Evolutionary conservation across 164 flowering plant species (phyloP).

Genomic region (Annona cherimola): DNA sequence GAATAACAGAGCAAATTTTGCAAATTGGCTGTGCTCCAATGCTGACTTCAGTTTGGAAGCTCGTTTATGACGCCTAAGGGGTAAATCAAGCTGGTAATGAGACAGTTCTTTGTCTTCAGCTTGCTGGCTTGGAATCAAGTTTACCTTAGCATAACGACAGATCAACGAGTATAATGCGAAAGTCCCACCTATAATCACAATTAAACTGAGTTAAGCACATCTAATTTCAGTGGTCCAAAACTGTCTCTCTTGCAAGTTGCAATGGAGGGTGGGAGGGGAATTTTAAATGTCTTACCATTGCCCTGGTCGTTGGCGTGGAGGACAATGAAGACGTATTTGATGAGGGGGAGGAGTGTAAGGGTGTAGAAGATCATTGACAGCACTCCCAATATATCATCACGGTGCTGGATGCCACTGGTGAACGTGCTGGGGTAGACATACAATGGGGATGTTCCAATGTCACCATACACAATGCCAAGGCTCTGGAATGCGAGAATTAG

Average conservation of each 20-base stretch:
- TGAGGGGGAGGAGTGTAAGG: constrained; percentile 48
- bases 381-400: constrained; percentile 66
- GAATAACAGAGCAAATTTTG: constrained; percentile 19
- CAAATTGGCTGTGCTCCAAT: constrained; percentile 16
- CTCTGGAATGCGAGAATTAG: constrained; percentile 67
- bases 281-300: constrained; percentile 38
- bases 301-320: constrained; percentile 72
- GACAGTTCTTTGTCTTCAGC: constrained; percentile 24
- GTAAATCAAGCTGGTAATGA: constrained; percentile 16
- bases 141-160: constrained; percentile 26
- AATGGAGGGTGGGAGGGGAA: no score
- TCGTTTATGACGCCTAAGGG: constrained; percentile 8
- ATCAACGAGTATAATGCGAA: constrained; percentile 30
- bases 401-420: constrained; percentile 40
- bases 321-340: constrained; percentile 31
- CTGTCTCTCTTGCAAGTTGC: no score
- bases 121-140: constrained; percentile 27
- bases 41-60: constrained; percentile 19
- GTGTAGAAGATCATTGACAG: constrained; percentile 67
- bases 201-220: not conserved
- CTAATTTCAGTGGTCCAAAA: no score
- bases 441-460: constrained; percentile 78
- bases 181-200: constrained; percentile 22
- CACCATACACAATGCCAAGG: constrained; percentile 74
- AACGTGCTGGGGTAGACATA: constrained; percentile 68